Conservation (phyloP, 495 filamentous ascomycete species). For the Mycothermus thermophilus region DNA sequence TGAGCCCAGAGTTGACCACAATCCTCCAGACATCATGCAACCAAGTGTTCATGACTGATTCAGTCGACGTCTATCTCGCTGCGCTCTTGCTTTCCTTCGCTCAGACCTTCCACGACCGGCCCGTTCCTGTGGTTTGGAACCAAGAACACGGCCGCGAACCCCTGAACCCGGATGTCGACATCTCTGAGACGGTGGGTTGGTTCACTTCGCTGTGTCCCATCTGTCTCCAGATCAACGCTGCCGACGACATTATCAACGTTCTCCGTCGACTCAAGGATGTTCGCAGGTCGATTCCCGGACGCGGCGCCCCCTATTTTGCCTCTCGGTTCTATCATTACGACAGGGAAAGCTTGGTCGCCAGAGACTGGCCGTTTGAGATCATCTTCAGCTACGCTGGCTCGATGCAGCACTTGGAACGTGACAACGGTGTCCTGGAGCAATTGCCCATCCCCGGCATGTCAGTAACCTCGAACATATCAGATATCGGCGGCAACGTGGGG, state of each 20-base stretch:
- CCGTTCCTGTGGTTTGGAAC: slow-evolving; percentile 40
- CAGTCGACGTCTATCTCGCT: slow-evolving; percentile 35
- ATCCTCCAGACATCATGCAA: slow-evolving; percentile 31
- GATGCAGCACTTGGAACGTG: slow-evolving; percentile 46
- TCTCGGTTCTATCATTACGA: slow-evolving; percentile 34
- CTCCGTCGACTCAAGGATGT: slow-evolving; percentile 30
- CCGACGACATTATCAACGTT: slow-evolving; percentile 27
- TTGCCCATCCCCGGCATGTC: slow-evolving; percentile 29
- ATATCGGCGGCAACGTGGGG: slow-evolving; percentile 40
- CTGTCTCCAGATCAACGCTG: slow-evolving; percentile 16
- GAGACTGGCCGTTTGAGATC: slow-evolving; percentile 52
- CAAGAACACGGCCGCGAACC: slow-evolving; percentile 33
- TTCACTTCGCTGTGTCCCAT: slow-evolving; percentile 34
- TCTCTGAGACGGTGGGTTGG: slow-evolving; percentile 37
- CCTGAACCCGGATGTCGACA: slow-evolving; percentile 23
- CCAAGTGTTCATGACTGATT: slow-evolving; percentile 31
- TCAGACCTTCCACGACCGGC: slow-evolving; percentile 38
- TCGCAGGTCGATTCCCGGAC: slow-evolving; percentile 18
- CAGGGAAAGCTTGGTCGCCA: slow-evolving; percentile 28
- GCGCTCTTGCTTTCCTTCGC: slow-evolving; percentile 36
- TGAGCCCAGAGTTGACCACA: slow-evolving; percentile 30
- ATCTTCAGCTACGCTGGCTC: slow-evolving; percentile 58
- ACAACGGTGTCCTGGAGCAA: slow-evolving; percentile 47
- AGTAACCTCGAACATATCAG: slow-evolving; percentile 33
- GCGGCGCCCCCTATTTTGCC: slow-evolving; percentile 20